These are phyloP conservation scores for Boeremia exigua DNA, from an alignment of 2,329 filamentous ascomycete genomes.

Conservation along the genomic window DNA sequence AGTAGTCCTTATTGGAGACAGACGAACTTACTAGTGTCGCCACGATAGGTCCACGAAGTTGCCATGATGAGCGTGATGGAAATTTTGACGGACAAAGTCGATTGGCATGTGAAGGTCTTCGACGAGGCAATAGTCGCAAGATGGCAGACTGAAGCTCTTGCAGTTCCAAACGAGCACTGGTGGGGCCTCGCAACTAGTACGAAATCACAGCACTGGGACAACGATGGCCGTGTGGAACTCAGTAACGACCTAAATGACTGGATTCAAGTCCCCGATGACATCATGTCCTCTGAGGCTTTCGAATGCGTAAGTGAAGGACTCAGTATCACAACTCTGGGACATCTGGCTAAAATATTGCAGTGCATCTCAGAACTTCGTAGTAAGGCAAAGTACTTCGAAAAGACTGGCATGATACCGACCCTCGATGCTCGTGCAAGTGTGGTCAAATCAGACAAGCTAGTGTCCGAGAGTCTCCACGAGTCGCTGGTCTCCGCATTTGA, in stretches of 20 bases:
- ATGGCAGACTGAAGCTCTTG: conserved; percentile 34
- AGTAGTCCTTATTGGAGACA: no score
- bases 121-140: conserved; percentile 38
- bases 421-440: conserved; percentile 15
- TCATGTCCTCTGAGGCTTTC: neutral
- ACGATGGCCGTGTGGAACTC: neutral
- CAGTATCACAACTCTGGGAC: neutral
- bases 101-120: conserved; percentile 51
- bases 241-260: neutral
- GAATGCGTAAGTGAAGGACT: neutral
- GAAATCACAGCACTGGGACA: conserved; percentile 14
- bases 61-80: conserved; percentile 51
- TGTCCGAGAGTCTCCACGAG: conserved; percentile 47
- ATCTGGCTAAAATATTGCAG: conserved; percentile 2
- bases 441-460: conserved; percentile 60
- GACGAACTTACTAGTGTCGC: no score
- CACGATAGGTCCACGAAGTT: conserved; percentile 40
- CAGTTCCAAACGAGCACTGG: conserved; percentile 20
- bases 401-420: conserved; percentile 21
- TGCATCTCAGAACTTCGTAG: conserved; percentile 53
- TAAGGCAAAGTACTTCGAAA: conserved; percentile 55
- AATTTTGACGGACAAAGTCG: conserved; percentile 48
- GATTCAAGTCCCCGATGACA: neutral
- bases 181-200: conserved; percentile 17
- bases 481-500: conserved; percentile 53